Evolutionary conservation across 2,329 filamentous ascomycete genomes (phyloP).

Genomic region (Calycina herbarum): DNA sequence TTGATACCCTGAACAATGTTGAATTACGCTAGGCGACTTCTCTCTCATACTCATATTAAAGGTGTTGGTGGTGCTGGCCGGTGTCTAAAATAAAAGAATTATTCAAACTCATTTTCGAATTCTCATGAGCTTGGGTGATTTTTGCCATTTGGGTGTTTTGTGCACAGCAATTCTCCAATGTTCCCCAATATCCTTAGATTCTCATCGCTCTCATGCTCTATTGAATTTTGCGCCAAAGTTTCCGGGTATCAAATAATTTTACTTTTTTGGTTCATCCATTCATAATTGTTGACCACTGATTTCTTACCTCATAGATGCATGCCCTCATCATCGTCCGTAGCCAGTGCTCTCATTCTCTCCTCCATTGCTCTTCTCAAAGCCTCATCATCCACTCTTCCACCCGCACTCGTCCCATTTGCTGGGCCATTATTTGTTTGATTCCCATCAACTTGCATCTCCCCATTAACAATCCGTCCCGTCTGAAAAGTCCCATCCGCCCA

Average conservation of each 20-base stretch:
- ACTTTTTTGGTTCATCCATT: background rate
- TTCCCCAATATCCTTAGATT: too few species aligned
- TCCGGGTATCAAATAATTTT: background rate
- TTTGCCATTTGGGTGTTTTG: too few species aligned
- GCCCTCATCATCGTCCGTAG: slow-evolving; percentile 53
- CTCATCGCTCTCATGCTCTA: too few species aligned
- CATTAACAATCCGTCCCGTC: slow-evolving; percentile 55
- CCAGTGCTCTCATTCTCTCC: slow-evolving; percentile 51
- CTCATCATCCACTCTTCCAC: slow-evolving; percentile 57
- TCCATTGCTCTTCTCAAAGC: slow-evolving; percentile 57
- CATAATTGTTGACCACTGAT: background rate
- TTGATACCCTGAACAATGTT: background rate
- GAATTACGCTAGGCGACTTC: background rate
- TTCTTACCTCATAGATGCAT: slow-evolving; percentile 55
- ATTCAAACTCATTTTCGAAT: background rate
- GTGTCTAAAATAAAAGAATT: background rate
- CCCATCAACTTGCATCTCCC: slow-evolving; percentile 48
- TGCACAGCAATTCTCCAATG: too few species aligned
- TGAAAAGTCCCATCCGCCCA: slow-evolving; percentile 67
- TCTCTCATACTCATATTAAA: background rate
- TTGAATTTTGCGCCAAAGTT: too few species aligned
- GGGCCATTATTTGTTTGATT: slow-evolving; percentile 16
- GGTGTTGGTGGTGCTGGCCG: background rate
- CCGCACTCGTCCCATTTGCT: slow-evolving; percentile 27
- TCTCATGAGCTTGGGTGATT: too few species aligned